These are phyloP conservation scores for Pichia exigua DNA, from an alignment of 805 yeast species.

Conservation along the genomic window DNA sequence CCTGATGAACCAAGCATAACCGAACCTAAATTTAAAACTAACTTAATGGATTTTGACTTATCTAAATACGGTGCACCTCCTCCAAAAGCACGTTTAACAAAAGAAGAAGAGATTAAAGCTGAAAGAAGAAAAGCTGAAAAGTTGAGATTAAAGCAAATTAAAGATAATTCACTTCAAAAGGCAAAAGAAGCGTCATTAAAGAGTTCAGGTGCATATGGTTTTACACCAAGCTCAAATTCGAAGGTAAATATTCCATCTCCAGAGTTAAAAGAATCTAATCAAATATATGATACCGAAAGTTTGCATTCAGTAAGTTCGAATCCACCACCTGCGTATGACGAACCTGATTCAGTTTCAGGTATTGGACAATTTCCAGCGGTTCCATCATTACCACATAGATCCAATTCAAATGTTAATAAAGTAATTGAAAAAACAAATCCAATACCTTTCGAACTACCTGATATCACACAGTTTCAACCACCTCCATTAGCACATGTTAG, in stretches of 20 bases:
- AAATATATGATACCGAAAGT: background rate
- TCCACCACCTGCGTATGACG: background rate
- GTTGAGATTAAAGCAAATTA: constrained; percentile 21
- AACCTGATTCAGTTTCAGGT: background rate
- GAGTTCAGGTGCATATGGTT: constrained; percentile 1
- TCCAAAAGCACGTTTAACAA: constrained; percentile 29
- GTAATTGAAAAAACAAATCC: constrained; percentile 5
- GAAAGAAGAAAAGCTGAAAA: constrained; percentile 20
- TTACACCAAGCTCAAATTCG: background rate
- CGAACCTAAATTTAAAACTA: constrained; percentile 25
- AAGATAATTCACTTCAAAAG: constrained; percentile 22
- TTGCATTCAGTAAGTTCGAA: background rate
- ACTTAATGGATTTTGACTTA: constrained; percentile 30
- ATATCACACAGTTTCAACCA: constrained; percentile 23
- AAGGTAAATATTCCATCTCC: background rate
- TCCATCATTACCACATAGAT: background rate
- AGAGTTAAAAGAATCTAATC: background rate
- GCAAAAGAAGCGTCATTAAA: constrained; percentile 14
- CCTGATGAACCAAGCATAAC: constrained; percentile 13
- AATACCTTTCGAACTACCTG: constrained; percentile 19
- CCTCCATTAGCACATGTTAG: constrained; percentile 18
- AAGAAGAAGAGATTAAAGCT: constrained; percentile 18
- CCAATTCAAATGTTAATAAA: background rate
- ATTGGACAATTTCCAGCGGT: background rate
- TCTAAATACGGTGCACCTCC: constrained; percentile 40